Conservation (phyloP, 2,329 filamentous ascomycete species). For the Cladosporium sp. region DNA sequence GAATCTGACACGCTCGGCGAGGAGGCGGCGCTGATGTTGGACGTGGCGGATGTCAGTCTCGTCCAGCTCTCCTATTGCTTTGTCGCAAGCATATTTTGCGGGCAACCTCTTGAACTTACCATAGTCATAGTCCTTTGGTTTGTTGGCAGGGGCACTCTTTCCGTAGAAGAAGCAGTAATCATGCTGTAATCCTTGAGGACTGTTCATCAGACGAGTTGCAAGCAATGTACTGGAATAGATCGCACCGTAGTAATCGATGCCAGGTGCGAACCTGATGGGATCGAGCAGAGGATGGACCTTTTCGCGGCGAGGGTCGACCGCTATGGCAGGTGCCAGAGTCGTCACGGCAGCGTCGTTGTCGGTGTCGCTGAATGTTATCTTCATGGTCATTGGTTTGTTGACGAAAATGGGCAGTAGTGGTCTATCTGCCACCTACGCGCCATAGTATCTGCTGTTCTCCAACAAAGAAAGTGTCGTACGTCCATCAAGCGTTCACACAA, state of each 20-base stretch:
- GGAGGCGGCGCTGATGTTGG: neutral
- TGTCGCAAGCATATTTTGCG: neutral
- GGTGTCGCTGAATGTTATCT: neutral
- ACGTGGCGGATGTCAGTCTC: neutral
- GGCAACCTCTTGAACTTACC: too few species aligned
- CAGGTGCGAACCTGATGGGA: neutral
- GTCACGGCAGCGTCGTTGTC: neutral
- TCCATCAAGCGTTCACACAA: neutral
- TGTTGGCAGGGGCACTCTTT: neutral
- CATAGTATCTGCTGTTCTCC: neutral
- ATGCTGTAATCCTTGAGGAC: neutral
- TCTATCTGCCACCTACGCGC: too few species aligned
- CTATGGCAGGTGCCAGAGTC: neutral
- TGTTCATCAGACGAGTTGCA: neutral
- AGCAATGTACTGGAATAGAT: neutral
- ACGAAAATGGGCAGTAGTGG: neutral
- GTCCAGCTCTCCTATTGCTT: neutral
- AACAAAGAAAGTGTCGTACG: neutral
- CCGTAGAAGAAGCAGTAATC: slow-evolving; percentile 8
- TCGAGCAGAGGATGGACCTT: neutral
- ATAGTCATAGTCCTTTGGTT: neutral
- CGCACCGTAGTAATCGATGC: neutral
- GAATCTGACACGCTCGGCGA: neutral
- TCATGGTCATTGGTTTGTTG: neutral
- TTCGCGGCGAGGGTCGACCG: neutral